These are phyloP conservation scores for Beauveria brongniartii DNA, from an alignment of 2,329 filamentous ascomycete species.

Conservation along the genomic window DNA sequence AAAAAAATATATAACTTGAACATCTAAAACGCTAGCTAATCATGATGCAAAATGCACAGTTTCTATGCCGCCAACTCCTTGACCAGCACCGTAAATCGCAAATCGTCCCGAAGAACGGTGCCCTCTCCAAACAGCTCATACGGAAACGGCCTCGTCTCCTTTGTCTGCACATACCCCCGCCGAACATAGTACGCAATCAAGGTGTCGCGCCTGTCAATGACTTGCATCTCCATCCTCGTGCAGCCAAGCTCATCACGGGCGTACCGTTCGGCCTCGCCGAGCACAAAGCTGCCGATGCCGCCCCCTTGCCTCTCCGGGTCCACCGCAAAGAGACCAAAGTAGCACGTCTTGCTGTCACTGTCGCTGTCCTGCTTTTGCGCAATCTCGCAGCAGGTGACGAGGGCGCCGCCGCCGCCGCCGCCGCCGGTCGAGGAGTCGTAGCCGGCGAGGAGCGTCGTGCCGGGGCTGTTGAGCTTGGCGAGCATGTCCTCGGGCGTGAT, in stretches of 20 bases:
- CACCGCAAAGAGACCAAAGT: constrained; percentile 43
- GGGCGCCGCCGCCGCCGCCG: not conserved
- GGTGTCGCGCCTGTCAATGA: constrained; percentile 35
- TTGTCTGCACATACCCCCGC: constrained; percentile 33
- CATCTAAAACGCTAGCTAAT: not conserved
- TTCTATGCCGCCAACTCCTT: constrained; percentile 25
- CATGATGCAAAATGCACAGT: not conserved
- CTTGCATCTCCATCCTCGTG: constrained; percentile 33
- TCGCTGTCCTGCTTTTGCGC: constrained; percentile 15
- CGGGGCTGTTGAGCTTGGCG: constrained; percentile 31
- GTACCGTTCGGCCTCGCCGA: constrained; percentile 33
- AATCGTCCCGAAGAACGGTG: constrained; percentile 31
- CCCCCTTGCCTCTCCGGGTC: constrained; percentile 33
- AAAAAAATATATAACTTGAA: no score
- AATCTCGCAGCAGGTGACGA: constrained; percentile 39
- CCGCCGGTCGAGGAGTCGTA: constrained; percentile 19
- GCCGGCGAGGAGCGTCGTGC: constrained; percentile 30
- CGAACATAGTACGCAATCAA: constrained; percentile 38
- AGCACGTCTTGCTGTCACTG: constrained; percentile 18
- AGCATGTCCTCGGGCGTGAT: constrained; percentile 30
- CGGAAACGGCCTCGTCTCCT: constrained; percentile 34
- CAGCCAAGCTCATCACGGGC: constrained; percentile 26
- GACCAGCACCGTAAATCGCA: constrained; percentile 33
- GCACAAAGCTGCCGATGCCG: constrained; percentile 34
- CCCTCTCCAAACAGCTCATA: constrained; percentile 29